phyloP scores from a whole-genome alignment of 305 asterid species.

The Solanum hybrid region DNA sequence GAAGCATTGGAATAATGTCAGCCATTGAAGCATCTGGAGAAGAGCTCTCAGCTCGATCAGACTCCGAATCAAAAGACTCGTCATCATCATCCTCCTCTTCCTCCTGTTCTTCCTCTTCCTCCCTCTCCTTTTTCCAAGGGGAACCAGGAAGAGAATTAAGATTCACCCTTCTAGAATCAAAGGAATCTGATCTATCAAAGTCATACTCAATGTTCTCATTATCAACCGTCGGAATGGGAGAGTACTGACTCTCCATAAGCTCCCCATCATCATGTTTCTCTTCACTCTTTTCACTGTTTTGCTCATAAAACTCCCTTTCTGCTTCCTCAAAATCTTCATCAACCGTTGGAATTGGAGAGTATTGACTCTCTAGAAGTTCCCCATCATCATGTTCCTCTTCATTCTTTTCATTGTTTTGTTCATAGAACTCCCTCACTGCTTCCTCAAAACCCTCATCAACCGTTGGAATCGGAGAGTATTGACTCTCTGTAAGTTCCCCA shows the following conservation, averaged over 20 bases:
- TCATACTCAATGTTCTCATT: constrained; percentile 42
- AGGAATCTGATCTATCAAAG: constrained; percentile 48
- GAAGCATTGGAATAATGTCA: constrained; percentile 87
- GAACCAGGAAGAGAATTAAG: constrained; percentile 60
- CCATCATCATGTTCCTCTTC: constrained; percentile 34
- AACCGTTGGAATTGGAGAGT: constrained; percentile 19
- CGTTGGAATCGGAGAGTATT: constrained; percentile 22
- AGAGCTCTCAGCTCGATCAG: constrained; percentile 78
- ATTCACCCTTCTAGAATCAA: constrained; percentile 65
- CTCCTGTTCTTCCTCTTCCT: constrained; percentile 26
- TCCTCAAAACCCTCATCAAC: constrained; percentile 13
- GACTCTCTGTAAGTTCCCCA: constrained; percentile 27
- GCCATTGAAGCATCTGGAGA: constrained; percentile 97
- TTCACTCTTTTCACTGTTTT: constrained; percentile 24
- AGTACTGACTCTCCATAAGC: constrained; percentile 26
- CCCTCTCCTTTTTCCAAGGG: constrained; percentile 45
- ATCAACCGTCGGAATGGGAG: constrained; percentile 22
- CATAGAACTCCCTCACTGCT: constrained; percentile 17
- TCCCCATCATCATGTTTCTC: constrained; percentile 32
- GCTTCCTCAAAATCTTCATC: constrained; percentile 17
- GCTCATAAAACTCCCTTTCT: constrained; percentile 17
- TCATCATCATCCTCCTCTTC: constrained; percentile 35
- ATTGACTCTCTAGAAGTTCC: constrained; percentile 27
- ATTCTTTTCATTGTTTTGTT: constrained; percentile 20
- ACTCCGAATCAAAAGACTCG: constrained; percentile 47